These are phyloP conservation scores for Petunia hybrid DNA, from an alignment of 305 asterid species.

Conservation along the genomic window DNA sequence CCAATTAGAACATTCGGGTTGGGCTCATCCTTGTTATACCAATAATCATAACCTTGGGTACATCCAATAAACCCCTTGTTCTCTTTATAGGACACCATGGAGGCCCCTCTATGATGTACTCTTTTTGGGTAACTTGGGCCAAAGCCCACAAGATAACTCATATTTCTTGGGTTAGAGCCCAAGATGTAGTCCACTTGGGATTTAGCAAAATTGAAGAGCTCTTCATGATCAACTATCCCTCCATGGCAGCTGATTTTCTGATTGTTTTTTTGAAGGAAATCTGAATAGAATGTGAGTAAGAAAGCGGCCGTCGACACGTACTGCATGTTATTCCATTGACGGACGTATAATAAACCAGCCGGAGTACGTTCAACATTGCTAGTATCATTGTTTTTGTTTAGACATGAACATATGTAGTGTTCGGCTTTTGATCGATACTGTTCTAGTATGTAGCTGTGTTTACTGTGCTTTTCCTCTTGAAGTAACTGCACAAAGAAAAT, in stretches of 20 bases:
- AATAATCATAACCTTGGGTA: slow-evolving; percentile 51
- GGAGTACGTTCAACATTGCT: slow-evolving; percentile 43
- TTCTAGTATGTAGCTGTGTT: slow-evolving; percentile 29
- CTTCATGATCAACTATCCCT: slow-evolving; percentile 32
- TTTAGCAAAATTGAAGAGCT: slow-evolving; percentile 36
- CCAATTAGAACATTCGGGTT: slow-evolving; percentile 47
- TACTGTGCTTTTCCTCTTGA: slow-evolving; percentile 21
- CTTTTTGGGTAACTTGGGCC: slow-evolving; percentile 42
- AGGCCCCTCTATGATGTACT: slow-evolving; percentile 54
- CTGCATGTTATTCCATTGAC: slow-evolving; percentile 59
- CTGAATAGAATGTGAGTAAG: slow-evolving; percentile 41
- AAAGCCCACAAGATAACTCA: slow-evolving; percentile 51
- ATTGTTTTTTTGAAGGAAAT: slow-evolving; percentile 36
- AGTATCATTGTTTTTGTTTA: slow-evolving; percentile 38
- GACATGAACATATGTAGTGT: slow-evolving; percentile 47
- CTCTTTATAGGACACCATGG: slow-evolving; percentile 41
- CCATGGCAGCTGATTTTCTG: slow-evolving; percentile 32
- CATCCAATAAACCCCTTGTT: slow-evolving; percentile 46
- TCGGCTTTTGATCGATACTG: slow-evolving; percentile 49
- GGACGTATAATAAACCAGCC: slow-evolving; percentile 47
- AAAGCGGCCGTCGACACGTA: slow-evolving; percentile 47
- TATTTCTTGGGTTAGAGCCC: slow-evolving; percentile 47
- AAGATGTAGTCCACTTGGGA: slow-evolving; percentile 49
- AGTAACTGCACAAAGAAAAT: slow-evolving; percentile 33
- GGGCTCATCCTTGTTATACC: slow-evolving; percentile 39